These are phyloP conservation scores for Vicia villosa DNA, from an alignment of 306 rosid genomes.

Conservation along the genomic window DNA sequence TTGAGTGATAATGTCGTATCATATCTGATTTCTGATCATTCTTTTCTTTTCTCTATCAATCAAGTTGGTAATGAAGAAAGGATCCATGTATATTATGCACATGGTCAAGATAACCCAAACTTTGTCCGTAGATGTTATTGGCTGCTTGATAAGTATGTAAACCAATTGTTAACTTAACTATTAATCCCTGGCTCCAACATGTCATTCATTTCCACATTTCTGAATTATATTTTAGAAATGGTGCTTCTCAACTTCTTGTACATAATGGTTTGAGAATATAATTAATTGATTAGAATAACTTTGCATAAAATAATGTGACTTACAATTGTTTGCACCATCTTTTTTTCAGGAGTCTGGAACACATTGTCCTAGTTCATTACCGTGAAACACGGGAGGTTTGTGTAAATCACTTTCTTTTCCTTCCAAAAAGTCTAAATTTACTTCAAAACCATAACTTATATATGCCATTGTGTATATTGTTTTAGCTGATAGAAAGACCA, in stretches of 20 bases:
- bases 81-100: constrained; percentile 96
- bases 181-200: no score
- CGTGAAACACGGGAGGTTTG: constrained; percentile 93
- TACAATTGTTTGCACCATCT: constrained; percentile 31
- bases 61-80: constrained; percentile 98
- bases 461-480: constrained; percentile 19
- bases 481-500: constrained; percentile 24
- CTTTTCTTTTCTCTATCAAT: constrained; percentile 33
- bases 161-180: no score
- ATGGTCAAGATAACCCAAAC: constrained; percentile 74
- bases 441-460: constrained; percentile 18
- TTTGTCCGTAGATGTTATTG: constrained; percentile 96
- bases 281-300: not conserved
- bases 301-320: constrained; percentile 12
- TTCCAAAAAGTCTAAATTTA: constrained; percentile 28
- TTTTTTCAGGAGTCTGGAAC: constrained; percentile 91
- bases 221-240: constrained; percentile 28
- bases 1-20: not conserved
- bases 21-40: constrained; percentile 30
- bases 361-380: constrained; percentile 96
- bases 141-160: constrained; percentile 94
- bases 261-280: constrained; percentile 25
- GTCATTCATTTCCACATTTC: no score
- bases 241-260: constrained; percentile 26
- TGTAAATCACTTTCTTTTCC: constrained; percentile 27